Conservation (phyloP, 306 rosid species). For the Fragaria nilgerrensis region DNA sequence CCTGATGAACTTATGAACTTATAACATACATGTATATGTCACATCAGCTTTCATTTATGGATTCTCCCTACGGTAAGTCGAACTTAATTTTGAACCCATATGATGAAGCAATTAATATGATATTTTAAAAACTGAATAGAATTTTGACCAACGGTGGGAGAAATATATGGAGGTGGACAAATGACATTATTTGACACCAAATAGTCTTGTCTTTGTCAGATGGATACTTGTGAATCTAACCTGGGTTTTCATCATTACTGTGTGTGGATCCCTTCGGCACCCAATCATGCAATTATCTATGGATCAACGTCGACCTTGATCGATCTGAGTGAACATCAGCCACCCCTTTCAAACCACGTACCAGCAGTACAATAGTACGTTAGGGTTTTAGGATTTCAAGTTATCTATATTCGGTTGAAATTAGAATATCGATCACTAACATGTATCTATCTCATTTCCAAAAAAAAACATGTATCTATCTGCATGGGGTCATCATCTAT, state of each 20-base stretch:
- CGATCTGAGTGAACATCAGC: background rate
- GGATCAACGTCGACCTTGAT: background rate
- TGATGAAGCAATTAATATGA: background rate
- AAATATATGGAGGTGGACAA: background rate
- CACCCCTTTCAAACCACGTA: conserved; percentile 10
- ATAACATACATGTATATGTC: rapidly evolving
- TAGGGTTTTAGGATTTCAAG: background rate
- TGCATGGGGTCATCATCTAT: background rate
- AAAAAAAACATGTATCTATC: background rate
- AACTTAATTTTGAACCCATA: background rate
- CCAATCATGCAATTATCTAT: conserved; percentile 3
- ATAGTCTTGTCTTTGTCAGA: conserved; percentile 5
- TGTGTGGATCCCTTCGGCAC: background rate
- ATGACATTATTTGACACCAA: conserved; percentile 2
- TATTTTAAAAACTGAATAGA: background rate
- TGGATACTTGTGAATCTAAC: conserved; percentile 2
- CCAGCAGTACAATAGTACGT: background rate
- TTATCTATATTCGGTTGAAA: background rate
- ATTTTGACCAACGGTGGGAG: background rate
- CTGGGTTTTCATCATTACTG: background rate
- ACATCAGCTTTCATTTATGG: too few species aligned
- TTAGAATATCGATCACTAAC: background rate
- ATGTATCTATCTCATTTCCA: background rate
- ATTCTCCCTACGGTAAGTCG: too few species aligned
- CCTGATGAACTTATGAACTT: too few species aligned